Evolutionary conservation across 202 grass and related monocot species (phyloP), one percentile per base, ranked within the genome.

Genomic region (Zizania palustris): DNA sequence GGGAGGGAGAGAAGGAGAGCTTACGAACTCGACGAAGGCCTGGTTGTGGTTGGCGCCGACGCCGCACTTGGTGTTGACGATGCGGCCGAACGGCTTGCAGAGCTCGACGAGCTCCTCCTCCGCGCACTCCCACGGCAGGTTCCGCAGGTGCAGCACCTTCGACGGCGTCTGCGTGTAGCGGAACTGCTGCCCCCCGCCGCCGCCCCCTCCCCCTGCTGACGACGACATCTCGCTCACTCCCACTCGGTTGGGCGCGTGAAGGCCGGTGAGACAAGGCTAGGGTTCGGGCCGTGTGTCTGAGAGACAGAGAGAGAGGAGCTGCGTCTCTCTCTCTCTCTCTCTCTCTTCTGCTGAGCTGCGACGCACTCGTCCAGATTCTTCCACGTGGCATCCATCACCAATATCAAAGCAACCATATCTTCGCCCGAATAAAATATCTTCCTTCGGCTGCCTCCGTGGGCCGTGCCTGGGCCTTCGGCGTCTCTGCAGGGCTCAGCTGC

Each of bases 1-100:
- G 1, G 59, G 6, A 3, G 33, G 21, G 20, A 45, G 13, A 6
- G 36, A 12, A 15, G 11, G 11, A 14, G 40, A 38, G 44, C 71
- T 86, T 85, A 97, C 93, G 66, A 97, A 97, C 74, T 97, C 93
- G 36, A 97, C 90, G 60, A 97, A 90, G 65, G 93, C 93, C 90
- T 97, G 93, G 80, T 97, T 97, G 80, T 85, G 88, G 79, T 97
- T 97, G 90, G 83, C 90, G 36, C 90, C 90, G 65, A 97, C 90
- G 85, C 90, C 88, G 84, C 84, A 86, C 71, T 92, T 96, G 49
- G 89, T 90, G 76, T 88, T 91, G 45, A 96, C 79, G 70, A 96
- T 90, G 69, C 84, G 84, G 15, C 93, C 93, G 67, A 96, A 96
- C 56, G 89, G 89, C 67, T 90, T 96, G 82, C 93, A 96, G 60